Evolutionary conservation across 768 basidiomycete genomes (phyloP), one percentile per base, ranked within the genome.

Genomic region (Amanita exitialis): DNA sequence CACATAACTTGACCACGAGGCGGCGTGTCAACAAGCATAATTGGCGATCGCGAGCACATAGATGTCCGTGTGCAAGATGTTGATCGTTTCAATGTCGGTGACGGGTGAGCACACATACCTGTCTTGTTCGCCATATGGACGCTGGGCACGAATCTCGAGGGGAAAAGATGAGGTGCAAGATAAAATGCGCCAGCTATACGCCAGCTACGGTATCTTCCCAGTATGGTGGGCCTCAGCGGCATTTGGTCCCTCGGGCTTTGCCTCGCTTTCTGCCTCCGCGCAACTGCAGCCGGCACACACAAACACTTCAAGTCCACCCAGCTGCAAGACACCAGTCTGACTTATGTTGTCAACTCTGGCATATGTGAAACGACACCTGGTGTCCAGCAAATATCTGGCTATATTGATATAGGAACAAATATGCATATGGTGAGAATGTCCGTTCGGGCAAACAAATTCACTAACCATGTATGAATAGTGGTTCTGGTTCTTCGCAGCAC

Each of bases 401-500:
- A 83, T 58, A 65, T 80, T 7, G 74, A 82, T 35, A 63, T 84
- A 28, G 78, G 74, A 8, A 65, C 57, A 10, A 75, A 79, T 47
- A 80, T 78, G 73, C 79, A 78, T 0, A 77, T 79, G 75, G 79
- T 80, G 42, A 52, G 39, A 16, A 28, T 12, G 10, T 12, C 6
- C 10, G 12, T 9, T 13, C n/a, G 4, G 9, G 10, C 4, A 4
- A n/a, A 38, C 6, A 7, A 12, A 6, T 25, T 30, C n/a, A 20
- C 28, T 21, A 25, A 44, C 15, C 44, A 15, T 6, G 12, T 34
- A 16, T 6, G 28, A 20, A 44, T 16, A 82, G 82, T 84, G 79
- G 80, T 85, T 84, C 58, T 85, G 82, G 80, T 85, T 83, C 62
- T 86, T 85, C 48, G 83, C 80, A 54, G 73, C 83, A 2, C 72